These are phyloP conservation scores for Fonsecaea erecta DNA, from an alignment of 2,329 filamentous ascomycete species.

Conservation along the genomic window DNA sequence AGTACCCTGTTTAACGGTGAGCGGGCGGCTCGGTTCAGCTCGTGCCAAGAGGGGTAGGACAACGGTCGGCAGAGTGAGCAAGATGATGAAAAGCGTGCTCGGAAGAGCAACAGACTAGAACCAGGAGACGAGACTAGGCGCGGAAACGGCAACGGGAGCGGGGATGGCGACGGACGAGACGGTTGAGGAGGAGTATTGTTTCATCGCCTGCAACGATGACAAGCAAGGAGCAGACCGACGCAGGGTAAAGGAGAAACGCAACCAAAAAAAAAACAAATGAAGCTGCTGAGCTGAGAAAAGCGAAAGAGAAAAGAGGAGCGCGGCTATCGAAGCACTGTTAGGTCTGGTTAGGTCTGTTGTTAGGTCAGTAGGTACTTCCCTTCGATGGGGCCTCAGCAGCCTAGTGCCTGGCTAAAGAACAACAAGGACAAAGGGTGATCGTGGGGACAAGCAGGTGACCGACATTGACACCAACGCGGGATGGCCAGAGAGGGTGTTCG, in stretches of 20 bases:
- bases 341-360: background rate
- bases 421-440: constrained; percentile 1
- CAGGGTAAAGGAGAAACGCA: constrained; percentile 20
- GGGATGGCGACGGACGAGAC: constrained; percentile 23
- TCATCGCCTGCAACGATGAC: constrained; percentile 35
- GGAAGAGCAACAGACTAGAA: constrained; percentile 24
- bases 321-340: constrained; percentile 24
- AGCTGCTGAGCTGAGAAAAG: constrained; percentile 16
- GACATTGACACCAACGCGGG: constrained; percentile 6
- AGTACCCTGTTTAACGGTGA: constrained; percentile 16
- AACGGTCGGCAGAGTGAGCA: constrained; percentile 22
- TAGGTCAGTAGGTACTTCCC: background rate
- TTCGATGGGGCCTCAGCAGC: constrained; percentile 5
- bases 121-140: constrained; percentile 24
- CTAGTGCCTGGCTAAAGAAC: constrained; percentile 27
- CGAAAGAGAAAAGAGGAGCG: constrained; percentile 27
- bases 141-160: constrained; percentile 27
- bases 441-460: constrained; percentile 19
- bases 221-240: constrained; percentile 25
- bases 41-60: constrained; percentile 32
- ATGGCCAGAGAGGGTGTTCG: constrained; percentile 1
- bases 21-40: constrained; percentile 5
- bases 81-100: constrained; percentile 6
- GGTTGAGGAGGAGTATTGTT: constrained; percentile 27
- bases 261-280: constrained; percentile 20